Evolutionary conservation across 257 asterid genomes (phyloP), one percentile per base, ranked within the genome.

Genomic region (Nicotiana tabacum): DNA sequence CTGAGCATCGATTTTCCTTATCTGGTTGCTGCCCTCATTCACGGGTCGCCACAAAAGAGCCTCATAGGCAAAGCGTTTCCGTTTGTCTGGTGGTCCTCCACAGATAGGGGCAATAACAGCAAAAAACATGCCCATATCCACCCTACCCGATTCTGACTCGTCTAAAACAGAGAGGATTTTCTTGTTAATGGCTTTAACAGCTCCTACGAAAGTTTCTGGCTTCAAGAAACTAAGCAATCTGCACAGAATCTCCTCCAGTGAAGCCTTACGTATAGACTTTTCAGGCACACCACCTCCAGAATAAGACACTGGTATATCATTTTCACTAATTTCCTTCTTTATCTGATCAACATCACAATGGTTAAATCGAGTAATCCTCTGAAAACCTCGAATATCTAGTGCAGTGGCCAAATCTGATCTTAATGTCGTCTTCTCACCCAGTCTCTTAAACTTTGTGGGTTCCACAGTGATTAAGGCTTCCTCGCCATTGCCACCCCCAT

Each of bases 201-300:
- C 97, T 56, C 98, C 99, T 32, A 92, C 91, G 84, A 96, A 96
- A 1, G 98, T 96, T 30, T 96, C 99, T 0, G 99, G 96, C 87
- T 96, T 96, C 95, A 96, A 89, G 90, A 96, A 94, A 77, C 77
- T 82, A 30, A 94, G 97, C 58, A 96, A 85, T 89, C 90, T 94
- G 81, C 87, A 88, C 9, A 96, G 91, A 70, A 93, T 91, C 77
- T 70, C 98, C 89, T 96, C 99, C 53, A 93, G 85, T 3, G 98
- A 90, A 77, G 99, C 98, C 90, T 96, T 96, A 15, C 99, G 91
- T 39, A 94, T 93, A 7, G 98, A 93, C 81, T 91, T 96, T 82
- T 92, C 97, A 16, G 98, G 97, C 48, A 88, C 55, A 65, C 98
- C 98, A 2, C 97, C 43, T 37, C 43, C 97, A 17, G 98, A 94